These are phyloP conservation scores for Apophysomyces variabilis DNA, from an alignment of 371 early-diverging fungal species.

Conservation along the genomic window DNA sequence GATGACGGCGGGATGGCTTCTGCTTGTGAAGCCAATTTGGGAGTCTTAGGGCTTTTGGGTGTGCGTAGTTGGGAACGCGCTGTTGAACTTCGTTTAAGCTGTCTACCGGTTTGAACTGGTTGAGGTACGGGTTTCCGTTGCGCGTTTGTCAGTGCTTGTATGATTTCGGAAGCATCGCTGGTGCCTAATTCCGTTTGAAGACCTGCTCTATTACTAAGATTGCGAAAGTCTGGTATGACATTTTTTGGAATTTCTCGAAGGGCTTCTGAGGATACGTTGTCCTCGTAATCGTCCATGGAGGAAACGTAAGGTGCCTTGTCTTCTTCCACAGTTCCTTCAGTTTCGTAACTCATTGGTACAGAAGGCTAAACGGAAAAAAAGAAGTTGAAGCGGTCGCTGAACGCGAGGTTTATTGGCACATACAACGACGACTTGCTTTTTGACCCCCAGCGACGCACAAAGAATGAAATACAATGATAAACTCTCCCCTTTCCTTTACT, in stretches of 20 bases:
- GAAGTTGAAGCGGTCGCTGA: constrained; percentile 2
- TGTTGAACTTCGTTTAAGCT: constrained; percentile 8
- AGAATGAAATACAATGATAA: no score
- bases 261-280: constrained; percentile 14
- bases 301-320: neutral
- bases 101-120: constrained; percentile 14
- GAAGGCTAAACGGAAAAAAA: constrained; percentile 7
- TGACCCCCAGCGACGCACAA: no score
- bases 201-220: constrained; percentile 25
- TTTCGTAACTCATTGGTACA: neutral
- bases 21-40: constrained; percentile 19
- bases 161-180: constrained; percentile 32
- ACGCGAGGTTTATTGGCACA: neutral
- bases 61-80: constrained; percentile 8
- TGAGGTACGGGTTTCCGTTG: constrained; percentile 36
- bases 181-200: constrained; percentile 44
- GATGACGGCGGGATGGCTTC: neutral
- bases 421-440: no score
- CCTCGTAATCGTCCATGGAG: neutral
- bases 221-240: constrained; percentile 30
- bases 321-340: neutral
- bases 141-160: constrained; percentile 35
- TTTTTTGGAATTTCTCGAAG: constrained; percentile 21
- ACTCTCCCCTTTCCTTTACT: no score
- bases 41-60: constrained; percentile 22